phyloP scores from a whole-genome alignment of 2,329 filamentous ascomycete genomes.

The Paecilomyces formosus region DNA sequence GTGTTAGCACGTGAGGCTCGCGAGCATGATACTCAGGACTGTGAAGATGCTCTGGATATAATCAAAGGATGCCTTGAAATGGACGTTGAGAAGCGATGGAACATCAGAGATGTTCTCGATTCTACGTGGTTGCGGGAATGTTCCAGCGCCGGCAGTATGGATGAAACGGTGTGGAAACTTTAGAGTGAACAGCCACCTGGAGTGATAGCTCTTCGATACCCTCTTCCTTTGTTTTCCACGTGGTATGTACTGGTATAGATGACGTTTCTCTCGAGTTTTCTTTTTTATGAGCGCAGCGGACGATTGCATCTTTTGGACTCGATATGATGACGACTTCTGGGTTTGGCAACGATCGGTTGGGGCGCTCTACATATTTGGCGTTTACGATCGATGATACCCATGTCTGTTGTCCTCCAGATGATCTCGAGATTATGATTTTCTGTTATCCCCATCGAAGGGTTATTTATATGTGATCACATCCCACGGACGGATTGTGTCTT shows the following conservation, averaged over 20 bases:
- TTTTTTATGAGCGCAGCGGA: neutral
- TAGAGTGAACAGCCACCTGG: constrained; percentile 9
- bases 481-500: neutral
- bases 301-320: neutral
- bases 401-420: constrained; percentile 6
- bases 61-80: constrained; percentile 54
- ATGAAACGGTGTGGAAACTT: constrained; percentile 29
- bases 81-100: constrained; percentile 49
- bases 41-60: constrained; percentile 47
- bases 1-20: constrained; percentile 37
- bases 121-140: constrained; percentile 48
- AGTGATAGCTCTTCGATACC: neutral
- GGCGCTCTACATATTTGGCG: constrained; percentile 14
- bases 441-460: neutral
- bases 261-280: neutral
- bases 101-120: constrained; percentile 48
- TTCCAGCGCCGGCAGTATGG: constrained; percentile 16
- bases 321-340: neutral
- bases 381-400: constrained; percentile 25
- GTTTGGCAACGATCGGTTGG: constrained; percentile 11
- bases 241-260: neutral
- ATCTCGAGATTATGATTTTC: neutral
- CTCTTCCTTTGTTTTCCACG: neutral
- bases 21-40: constrained; percentile 24
- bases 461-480: neutral